Evolutionary conservation across 2,329 filamentous ascomycete species (phyloP).

Genomic region (Colletotrichum brevisporum): DNA sequence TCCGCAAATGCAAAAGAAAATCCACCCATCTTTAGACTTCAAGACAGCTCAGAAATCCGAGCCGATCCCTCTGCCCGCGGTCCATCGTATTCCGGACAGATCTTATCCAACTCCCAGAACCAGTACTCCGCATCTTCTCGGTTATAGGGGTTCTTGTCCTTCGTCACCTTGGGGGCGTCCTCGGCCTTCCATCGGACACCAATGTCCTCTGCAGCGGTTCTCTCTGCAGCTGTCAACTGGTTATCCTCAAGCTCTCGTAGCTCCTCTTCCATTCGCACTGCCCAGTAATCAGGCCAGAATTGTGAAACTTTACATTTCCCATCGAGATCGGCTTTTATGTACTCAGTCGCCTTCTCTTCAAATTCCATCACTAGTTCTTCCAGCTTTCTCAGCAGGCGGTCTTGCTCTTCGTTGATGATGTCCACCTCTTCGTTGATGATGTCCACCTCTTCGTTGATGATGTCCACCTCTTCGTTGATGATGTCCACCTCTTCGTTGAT

Average conservation of each 20-base stretch:
- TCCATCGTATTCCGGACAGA: not conserved
- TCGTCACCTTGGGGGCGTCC: not conserved
- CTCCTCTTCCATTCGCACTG: not conserved
- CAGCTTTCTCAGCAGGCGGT: not conserved
- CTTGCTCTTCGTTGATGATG: not conserved
- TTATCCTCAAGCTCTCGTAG: not conserved
- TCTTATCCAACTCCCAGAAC: not conserved
- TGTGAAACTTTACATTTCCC: not conserved
- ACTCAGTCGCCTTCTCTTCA: not conserved
- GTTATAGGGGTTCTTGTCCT: not conserved
- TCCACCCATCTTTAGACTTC: not conserved
- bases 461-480: not conserved
- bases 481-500: not conserved
- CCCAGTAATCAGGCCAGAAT: not conserved
- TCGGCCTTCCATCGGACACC: not conserved
- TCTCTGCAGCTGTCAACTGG: not conserved
- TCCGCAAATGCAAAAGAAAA: too few relatives aligned
- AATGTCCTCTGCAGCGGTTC: slow-evolving; percentile 3
- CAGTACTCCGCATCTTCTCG: not conserved
- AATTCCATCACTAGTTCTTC: slow-evolving; percentile 5
- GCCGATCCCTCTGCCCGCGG: not conserved
- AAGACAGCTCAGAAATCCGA: not conserved
- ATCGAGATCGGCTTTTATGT: not conserved
- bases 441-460: not conserved
- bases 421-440: not conserved